Percentiles rank a stretch among this genome's conserved stretches.
These are phyloP conservation scores for Leccinum disarticulatum DNA, from an alignment of 768 basidiomycete genomes.

Conservation along the genomic window DNA sequence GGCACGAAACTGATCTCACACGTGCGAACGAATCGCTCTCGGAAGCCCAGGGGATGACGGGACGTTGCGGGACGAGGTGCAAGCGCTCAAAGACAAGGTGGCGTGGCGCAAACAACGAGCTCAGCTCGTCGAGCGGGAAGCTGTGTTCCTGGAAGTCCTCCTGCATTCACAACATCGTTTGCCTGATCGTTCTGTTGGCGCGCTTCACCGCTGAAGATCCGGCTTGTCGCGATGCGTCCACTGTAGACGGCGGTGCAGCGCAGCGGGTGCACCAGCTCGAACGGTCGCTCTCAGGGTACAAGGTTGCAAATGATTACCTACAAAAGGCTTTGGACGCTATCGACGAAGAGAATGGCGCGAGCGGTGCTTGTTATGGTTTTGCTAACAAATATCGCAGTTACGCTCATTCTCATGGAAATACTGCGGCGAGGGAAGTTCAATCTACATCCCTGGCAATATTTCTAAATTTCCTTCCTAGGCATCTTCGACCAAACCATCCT, in stretches of 20 bases:
- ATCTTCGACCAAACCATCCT: too few species aligned
- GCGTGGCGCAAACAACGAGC: constrained; percentile 38
- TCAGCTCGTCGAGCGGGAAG: constrained; percentile 55
- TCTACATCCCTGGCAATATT: constrained; percentile 31
- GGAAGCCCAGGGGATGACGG: constrained; percentile 37
- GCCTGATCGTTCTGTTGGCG: constrained; percentile 38
- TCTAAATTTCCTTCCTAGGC: too few species aligned
- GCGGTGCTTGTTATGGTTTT: constrained; percentile 12
- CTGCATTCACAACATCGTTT: constrained; percentile 34
- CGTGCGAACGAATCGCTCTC: constrained; percentile 38
- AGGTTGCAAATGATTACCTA: constrained; percentile 45
- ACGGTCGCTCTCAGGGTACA: constrained; percentile 53
- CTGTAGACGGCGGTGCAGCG: constrained; percentile 22
- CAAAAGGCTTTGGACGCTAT: constrained; percentile 48
- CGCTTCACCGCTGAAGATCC: constrained; percentile 63
- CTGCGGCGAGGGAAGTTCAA: constrained; percentile 58
- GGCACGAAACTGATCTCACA: constrained; percentile 53
- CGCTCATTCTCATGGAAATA: constrained; percentile 65
- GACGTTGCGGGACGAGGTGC: constrained; percentile 38
- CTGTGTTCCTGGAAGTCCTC: constrained; percentile 62
- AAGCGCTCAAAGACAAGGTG: constrained; percentile 39
- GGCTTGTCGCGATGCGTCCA: constrained; percentile 32
- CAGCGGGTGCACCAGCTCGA: constrained; percentile 53
- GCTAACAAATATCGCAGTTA: constrained; percentile 39
- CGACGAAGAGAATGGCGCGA: constrained; percentile 33